Evolutionary conservation across 805 yeast species (phyloP).

Genomic region (Metschnikowia santaceciliae): DNA sequence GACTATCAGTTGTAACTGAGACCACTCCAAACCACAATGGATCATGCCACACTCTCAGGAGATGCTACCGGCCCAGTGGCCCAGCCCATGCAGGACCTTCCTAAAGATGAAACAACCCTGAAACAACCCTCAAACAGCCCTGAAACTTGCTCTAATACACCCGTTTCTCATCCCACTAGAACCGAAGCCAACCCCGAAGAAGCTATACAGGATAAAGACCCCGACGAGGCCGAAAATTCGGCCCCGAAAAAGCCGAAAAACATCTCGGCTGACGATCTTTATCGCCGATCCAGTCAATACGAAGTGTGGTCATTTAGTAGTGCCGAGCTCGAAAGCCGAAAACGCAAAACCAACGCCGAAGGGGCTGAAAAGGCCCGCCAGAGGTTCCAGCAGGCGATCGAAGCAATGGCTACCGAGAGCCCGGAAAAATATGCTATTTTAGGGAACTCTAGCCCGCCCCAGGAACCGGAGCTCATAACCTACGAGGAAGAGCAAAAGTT

Average conservation of each 20-base stretch:
- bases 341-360: slow-evolving; percentile 49
- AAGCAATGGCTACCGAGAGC: slow-evolving; percentile 17
- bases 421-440: slow-evolving; percentile 29
- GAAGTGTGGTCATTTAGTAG: slow-evolving; percentile 78
- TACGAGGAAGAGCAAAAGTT: slow-evolving; percentile 68
- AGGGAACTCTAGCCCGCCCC: slow-evolving; percentile 27
- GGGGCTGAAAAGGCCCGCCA: slow-evolving; percentile 43
- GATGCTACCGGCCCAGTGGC: not conserved
- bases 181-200: not conserved
- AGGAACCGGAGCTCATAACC: slow-evolving; percentile 44
- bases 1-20: not conserved
- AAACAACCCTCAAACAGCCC: not conserved
- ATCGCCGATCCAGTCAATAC: slow-evolving; percentile 82
- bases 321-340: slow-evolving; percentile 48
- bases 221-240: not conserved
- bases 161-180: not conserved
- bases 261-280: slow-evolving; percentile 78
- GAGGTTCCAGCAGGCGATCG: slow-evolving; percentile 25
- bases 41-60: not conserved
- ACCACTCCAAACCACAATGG: not conserved
- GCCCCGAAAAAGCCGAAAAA: not conserved
- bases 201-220: not conserved
- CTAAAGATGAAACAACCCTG: not conserved
- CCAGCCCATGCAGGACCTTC: not conserved
- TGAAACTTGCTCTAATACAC: not conserved